Percentiles rank a stretch among this genome's conserved stretches.
phyloP scores from a whole-genome alignment of 2,329 filamentous ascomycete species.

The Ramularia endophylla region DNA sequence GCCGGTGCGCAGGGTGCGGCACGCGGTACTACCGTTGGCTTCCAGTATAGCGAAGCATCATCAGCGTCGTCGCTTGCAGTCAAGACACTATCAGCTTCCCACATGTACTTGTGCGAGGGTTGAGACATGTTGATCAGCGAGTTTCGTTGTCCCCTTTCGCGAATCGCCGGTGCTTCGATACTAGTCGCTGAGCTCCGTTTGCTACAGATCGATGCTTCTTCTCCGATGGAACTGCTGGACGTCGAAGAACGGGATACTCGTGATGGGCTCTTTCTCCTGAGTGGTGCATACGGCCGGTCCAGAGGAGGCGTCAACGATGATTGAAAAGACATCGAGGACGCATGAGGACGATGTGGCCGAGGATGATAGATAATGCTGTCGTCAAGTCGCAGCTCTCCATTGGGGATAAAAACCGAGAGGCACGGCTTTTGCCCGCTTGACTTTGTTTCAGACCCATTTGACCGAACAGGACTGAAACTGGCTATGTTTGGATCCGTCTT shows the following conservation, averaged over 20 bases:
- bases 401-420: constrained; percentile 22
- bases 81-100: too few relatives aligned
- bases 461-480: neutral
- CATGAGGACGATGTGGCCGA: neutral
- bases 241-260: constrained; percentile 23
- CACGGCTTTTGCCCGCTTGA: constrained; percentile 8
- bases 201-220: constrained; percentile 36
- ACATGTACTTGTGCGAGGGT: too few relatives aligned
- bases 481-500: neutral
- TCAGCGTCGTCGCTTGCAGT: too few relatives aligned
- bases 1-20: too few relatives aligned
- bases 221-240: constrained; percentile 32
- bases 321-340: neutral
- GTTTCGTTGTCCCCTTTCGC: too few relatives aligned
- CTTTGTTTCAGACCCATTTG: too few relatives aligned
- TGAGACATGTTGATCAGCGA: too few relatives aligned
- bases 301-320: too few relatives aligned
- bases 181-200: constrained; percentile 28
- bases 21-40: too few relatives aligned
- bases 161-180: constrained; percentile 14
- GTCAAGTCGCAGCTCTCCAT: neutral
- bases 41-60: too few relatives aligned
- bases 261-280: constrained; percentile 1
- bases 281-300: too few relatives aligned
- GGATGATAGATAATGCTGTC: neutral